Base-by-base conservation (phyloP, 2,329 filamentous ascomycete genomes). In the Phyllosticta paracitricarpa region DNA sequence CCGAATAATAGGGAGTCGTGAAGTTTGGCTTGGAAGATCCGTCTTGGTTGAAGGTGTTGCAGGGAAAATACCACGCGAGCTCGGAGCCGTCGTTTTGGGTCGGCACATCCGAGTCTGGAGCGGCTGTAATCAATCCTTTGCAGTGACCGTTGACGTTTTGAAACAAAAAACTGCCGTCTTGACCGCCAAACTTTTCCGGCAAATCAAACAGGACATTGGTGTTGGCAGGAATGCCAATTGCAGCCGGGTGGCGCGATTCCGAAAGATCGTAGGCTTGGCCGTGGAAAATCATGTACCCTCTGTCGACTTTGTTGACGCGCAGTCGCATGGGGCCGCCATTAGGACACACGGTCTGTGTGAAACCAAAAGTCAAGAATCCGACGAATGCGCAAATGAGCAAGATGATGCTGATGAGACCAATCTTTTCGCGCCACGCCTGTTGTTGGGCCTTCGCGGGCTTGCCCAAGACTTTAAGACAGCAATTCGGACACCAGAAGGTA, bases 91-190 rank as follows among this genome's bases (percentile, higher is more conserved):
- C 77, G 26, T 74, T 76, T 71, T 96, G 87, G 5, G 88, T 89
- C 1, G 92, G 91, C 8, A 99, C 85, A 67, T 91, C 87, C 0
- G 92, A 95, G 61, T 79, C 79, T 1, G 81, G 71, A 1, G 88
- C 84, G 7, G 81, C 75, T 0, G 84, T 96, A 71, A 99, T 96
- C 61, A 97, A 76, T 9, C 83, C 89, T 77, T 97, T 99, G 82
- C 94, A 99, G 64, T 89, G 89, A 56, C 94, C 95, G 68, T 99
- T 99, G 73, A 99, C 94, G 66, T 97, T 96, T 73, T 99, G 94
- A 77, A 99, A 99, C 70, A 99, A 77, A 72, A 99, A 99, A 71
- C 92, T 97, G 62, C 90, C 93, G 71, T 99, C 95, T 74, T 89
- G 83, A n/a, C 92, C 94, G 61, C 86, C 87, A 68, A 93, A 85